Evolutionary conservation across 768 basidiomycete species (phyloP), one percentile per base, ranked within the genome.

Genomic region (Galerina sulciceps): DNA sequence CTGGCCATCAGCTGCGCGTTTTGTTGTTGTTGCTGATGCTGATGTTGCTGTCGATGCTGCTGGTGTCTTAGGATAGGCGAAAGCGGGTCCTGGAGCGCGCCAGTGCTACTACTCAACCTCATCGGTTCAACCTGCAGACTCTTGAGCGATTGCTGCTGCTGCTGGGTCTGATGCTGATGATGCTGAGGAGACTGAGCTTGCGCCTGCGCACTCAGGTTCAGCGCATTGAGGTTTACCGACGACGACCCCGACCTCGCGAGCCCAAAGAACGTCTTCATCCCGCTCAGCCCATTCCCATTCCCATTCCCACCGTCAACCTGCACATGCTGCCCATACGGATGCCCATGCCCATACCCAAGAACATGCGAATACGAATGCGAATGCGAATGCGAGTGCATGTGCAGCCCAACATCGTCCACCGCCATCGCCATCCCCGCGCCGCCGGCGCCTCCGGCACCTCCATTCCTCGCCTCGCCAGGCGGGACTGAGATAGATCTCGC

Each of bases 401-500:
- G 67, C 57, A 67, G 48, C 8, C 61, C 64, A 10, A 65, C 67
- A 52, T 65, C 67, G 51, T 65, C 69, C 64, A 68, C 65, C 23
- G 65, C 63, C 66, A 67, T 67, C 17, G 58, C 52, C 31, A 57
- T 57, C 15, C 44, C 53, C 17, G 14, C 53, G 22, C 62, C 61
- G 22, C 26, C 46, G 52, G 50, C 41, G 42, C 34, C 48, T n/a
- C n/a, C n/a, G 22, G 46, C 18, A 72, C 71, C 47, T 75, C 78
- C 60, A 68, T 67, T 67, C 63, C 69, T 40, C 61, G 82, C 81
- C 60, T 91, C 89, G 13, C 83, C 72, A 17, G 81, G 81, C 2
- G 81, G 81, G 1, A 83, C 81, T 1, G 80, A 81, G 48, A 85
- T 79, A 26, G 85, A 86, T 13, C 85, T 70, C 10, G 76, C 81